phyloP scores from a whole-genome alignment of 148 eudicot species.

The Fagopyrum esculentum region DNA sequence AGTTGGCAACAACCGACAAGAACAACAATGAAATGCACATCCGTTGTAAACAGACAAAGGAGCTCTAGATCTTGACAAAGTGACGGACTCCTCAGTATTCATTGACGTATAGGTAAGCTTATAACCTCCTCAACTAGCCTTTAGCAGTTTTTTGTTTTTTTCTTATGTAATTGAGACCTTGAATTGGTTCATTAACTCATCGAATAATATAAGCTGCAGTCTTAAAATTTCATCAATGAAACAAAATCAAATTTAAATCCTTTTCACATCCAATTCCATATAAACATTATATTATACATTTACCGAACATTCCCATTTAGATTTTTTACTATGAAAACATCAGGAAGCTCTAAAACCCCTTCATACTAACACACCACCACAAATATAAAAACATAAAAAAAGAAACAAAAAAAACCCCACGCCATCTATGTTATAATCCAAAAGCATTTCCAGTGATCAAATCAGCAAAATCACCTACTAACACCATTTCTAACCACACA shows the following conservation, averaged over 20 bases:
- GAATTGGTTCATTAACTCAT: neutral
- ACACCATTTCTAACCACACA: conserved; percentile 20
- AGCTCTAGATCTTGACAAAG: neutral
- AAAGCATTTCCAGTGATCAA: conserved; percentile 10
- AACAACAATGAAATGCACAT: neutral
- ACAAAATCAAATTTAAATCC: neutral
- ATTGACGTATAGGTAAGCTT: neutral
- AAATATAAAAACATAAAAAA: neutral
- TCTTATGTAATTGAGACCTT: too few relatives aligned
- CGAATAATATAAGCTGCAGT: neutral
- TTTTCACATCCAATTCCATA: conserved; percentile 8
- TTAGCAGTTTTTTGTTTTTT: neutral
- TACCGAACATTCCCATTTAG: neutral
- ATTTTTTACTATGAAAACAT: neutral
- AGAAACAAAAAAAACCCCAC: neutral
- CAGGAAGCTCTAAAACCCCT: conserved; percentile 9
- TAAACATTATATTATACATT: conserved; percentile 11
- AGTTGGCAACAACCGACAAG: conserved; percentile 26
- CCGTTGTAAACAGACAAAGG: neutral
- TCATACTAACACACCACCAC: conserved; percentile 5
- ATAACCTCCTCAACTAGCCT: neutral
- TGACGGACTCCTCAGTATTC: too few relatives aligned
- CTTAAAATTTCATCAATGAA: neutral
- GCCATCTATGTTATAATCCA: conserved; percentile 5
- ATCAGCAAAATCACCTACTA: conserved; percentile 19